Percentiles rank a stretch among this genome's conserved stretches.
phyloP scores from a whole-genome alignment of 1,139 yeast genomes.

The Pichia norvegensis region DNA sequence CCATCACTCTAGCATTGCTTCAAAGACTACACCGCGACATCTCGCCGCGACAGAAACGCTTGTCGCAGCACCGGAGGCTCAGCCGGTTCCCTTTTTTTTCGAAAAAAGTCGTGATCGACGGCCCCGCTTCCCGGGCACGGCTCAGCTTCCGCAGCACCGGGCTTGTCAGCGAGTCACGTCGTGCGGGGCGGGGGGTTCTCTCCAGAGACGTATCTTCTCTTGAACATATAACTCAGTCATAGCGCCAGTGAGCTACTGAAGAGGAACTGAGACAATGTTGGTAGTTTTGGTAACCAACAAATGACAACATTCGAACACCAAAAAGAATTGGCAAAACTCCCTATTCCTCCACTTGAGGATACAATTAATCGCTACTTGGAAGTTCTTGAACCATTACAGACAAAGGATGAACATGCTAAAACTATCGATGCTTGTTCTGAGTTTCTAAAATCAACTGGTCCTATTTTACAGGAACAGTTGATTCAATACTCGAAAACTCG shows the following conservation, averaged over 20 bases:
- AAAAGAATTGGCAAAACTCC: slow-evolving; percentile 52
- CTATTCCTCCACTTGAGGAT: slow-evolving; percentile 65
- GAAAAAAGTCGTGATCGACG: too few relatives aligned
- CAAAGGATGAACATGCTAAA: slow-evolving; percentile 55
- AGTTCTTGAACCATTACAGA: slow-evolving; percentile 68
- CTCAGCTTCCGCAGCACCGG: background rate
- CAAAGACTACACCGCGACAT: too few relatives aligned
- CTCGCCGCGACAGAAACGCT: too few relatives aligned
- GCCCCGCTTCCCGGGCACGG: background rate
- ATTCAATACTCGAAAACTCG: slow-evolving; percentile 54
- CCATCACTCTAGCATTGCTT: too few relatives aligned
- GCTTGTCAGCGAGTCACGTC: background rate
- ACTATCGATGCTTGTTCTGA: slow-evolving; percentile 54
- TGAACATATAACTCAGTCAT: too few relatives aligned
- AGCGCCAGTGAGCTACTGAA: too few relatives aligned
- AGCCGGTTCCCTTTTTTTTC: too few relatives aligned
- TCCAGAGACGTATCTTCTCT: too few relatives aligned
- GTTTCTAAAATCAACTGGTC: slow-evolving; percentile 50
- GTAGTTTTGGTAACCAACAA: background rate
- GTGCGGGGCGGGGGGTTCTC: too few relatives aligned
- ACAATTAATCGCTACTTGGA: slow-evolving; percentile 60
- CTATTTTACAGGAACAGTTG: slow-evolving; percentile 55
- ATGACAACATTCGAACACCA: slow-evolving; percentile 49
- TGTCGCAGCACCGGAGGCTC: too few relatives aligned
- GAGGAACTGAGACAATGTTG: background rate